Evolutionary conservation across 805 yeast species (phyloP).

Genomic region (Pichia eremophila): DNA sequence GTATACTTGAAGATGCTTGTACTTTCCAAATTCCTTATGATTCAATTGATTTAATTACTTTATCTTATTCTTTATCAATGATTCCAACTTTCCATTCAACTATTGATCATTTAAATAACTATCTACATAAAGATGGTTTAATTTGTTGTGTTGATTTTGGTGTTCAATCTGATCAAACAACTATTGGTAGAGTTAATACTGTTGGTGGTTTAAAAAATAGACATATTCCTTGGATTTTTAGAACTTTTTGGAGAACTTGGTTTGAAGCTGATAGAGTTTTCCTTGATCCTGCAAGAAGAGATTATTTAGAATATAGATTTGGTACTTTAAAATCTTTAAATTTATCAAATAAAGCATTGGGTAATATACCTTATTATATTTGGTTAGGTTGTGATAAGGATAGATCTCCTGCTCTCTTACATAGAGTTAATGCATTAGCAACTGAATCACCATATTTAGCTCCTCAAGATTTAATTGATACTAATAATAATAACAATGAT

Average conservation of each 20-base stretch:
- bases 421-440: conserved; percentile 58
- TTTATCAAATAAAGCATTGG: conserved; percentile 52
- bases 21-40: conserved; percentile 46
- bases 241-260: conserved; percentile 85
- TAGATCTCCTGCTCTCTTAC: conserved; percentile 37
- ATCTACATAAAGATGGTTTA: conserved; percentile 49
- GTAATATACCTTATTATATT: conserved; percentile 72
- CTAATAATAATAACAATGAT: conserved; percentile 11
- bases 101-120: conserved; percentile 52
- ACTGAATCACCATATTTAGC: conserved; percentile 78
- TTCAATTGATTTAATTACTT: conserved; percentile 64
- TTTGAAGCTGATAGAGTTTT: conserved; percentile 77
- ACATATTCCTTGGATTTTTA: conserved; percentile 64
- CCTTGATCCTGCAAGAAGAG: conserved; percentile 73
- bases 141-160: conserved; percentile 74
- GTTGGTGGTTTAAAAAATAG: conserved; percentile 66
- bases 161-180: conserved; percentile 56
- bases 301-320: conserved; percentile 71
- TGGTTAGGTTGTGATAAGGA: conserved; percentile 73
- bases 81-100: conserved; percentile 77
- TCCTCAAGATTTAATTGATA: conserved; percentile 32
- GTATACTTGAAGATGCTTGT: conserved; percentile 68
- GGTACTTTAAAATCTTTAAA: conserved; percentile 75
- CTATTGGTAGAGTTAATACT: conserved; percentile 61
- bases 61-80: conserved; percentile 78